phyloP scores from a whole-genome alignment of 1,284 basidiomycete species.

The Coniferiporia weirii region DNA sequence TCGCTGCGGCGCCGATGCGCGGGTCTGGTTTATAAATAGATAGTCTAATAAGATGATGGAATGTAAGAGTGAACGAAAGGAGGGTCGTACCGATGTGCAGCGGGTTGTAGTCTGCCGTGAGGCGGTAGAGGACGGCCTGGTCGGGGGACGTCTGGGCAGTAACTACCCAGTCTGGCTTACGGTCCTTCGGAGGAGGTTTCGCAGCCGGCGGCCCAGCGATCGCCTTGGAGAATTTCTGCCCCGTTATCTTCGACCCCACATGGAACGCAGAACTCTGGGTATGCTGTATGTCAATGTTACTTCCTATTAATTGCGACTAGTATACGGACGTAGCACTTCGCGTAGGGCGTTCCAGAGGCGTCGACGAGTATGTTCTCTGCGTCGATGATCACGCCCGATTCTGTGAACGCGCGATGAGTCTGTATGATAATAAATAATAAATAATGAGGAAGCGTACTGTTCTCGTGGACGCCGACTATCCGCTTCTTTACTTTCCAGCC shows the following conservation, averaged over 20 bases:
- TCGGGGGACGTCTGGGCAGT: constrained; percentile 66
- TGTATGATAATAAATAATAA: neutral
- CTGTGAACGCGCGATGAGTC: constrained; percentile 31
- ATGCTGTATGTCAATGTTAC: neutral
- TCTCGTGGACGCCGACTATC: constrained; percentile 66
- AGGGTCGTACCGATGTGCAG: constrained; percentile 65
- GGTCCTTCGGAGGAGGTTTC: constrained; percentile 62
- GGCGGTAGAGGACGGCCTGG: constrained; percentile 73
- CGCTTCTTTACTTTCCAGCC: constrained; percentile 63
- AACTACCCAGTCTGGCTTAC: constrained; percentile 63
- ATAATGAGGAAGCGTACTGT: constrained; percentile 47
- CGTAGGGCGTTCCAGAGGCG: constrained; percentile 58
- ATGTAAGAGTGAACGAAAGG: neutral
- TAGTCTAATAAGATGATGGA: neutral
- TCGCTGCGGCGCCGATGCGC: constrained; percentile 56
- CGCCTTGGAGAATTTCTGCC: constrained; percentile 60
- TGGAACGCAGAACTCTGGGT: constrained; percentile 65
- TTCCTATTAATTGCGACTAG: neutral
- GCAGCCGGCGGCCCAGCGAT: constrained; percentile 64
- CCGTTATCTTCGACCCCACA: constrained; percentile 69
- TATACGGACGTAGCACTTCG: constrained; percentile 60
- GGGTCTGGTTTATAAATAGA: constrained; percentile 46
- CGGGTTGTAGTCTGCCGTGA: constrained; percentile 83
- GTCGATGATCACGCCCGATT: constrained; percentile 72
- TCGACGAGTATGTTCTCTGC: constrained; percentile 59